Conservation (phyloP, 2,329 filamentous ascomycete genomes). For the Hymenoscyphus infarciens region DNA sequence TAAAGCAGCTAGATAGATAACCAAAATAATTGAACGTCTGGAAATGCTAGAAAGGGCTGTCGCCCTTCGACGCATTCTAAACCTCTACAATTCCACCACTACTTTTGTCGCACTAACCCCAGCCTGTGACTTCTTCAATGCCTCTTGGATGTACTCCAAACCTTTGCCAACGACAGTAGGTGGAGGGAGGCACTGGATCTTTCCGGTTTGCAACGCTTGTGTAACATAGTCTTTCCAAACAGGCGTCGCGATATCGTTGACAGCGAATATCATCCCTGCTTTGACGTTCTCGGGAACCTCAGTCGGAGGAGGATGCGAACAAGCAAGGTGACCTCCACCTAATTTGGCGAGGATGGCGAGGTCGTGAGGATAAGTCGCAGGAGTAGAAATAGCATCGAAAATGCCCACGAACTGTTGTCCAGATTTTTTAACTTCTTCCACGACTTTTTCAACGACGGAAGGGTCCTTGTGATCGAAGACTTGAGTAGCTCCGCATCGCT, state of each 20-base stretch:
- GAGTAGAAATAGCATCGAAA: slow-evolving; percentile 38
- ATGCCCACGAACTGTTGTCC: slow-evolving; percentile 27
- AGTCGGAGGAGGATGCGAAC: slow-evolving; percentile 36
- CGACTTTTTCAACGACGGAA: slow-evolving; percentile 23
- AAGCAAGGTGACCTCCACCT: slow-evolving; percentile 37
- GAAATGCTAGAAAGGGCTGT: too few relatives aligned
- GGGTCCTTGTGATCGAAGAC: slow-evolving; percentile 30
- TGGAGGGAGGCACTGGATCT: slow-evolving; percentile 37
- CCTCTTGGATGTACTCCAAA: slow-evolving; percentile 40
- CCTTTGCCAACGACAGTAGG: slow-evolving; percentile 40
- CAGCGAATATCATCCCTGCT: slow-evolving; percentile 33
- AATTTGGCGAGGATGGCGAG: slow-evolving; percentile 33
- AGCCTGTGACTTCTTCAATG: slow-evolving; percentile 35
- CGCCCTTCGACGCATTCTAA: too few relatives aligned
- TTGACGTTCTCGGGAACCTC: slow-evolving; percentile 30
- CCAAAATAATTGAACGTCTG: too few relatives aligned
- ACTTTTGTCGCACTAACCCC: slow-evolving; percentile 42
- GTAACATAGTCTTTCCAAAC: slow-evolving; percentile 39
- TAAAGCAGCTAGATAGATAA: too few relatives aligned
- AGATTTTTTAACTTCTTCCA: slow-evolving; percentile 21
- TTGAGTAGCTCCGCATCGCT: slow-evolving; percentile 24
- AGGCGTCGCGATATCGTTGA: slow-evolving; percentile 25
- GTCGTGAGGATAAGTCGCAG: slow-evolving; percentile 30
- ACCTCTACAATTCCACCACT: slow-evolving; percentile 32
- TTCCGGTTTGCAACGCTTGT: slow-evolving; percentile 35